Base-by-base conservation (phyloP, 2,329 filamentous ascomycete species). In the Botryosphaeria dothidea region DNA sequence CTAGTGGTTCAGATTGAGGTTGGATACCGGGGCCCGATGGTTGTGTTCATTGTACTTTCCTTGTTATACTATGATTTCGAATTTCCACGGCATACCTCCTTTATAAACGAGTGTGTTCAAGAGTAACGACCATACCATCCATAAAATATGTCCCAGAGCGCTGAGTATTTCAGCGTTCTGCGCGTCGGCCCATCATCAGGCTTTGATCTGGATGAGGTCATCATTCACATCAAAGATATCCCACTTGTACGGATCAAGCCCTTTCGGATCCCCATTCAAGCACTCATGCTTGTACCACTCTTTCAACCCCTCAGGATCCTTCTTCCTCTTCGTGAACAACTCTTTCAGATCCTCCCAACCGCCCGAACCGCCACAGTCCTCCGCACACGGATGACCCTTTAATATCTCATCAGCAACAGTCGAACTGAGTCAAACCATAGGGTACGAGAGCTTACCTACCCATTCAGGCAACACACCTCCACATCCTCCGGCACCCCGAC, bases 331-430 rank as follows among this genome's bases (percentile, higher is more conserved):
- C 62, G 45, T 61, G 41, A 65, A 65, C 21, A 21, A 13, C 4
- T 23, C 25, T 29, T 65, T 65, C n/a, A 65, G 52, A 17, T 46
- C 19, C 8, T 45, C 62, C 62, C 62, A 65, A 4, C 62, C 62
- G 15, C 3, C 21, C 8, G 8, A 19, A 1, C 43, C 29, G 9
- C 43, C 64, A 21, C 56, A 65, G 17, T 62, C 43, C 29, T 62
- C 64, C 19, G 64, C 56, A 9, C 15, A 23, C 7, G 43, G 43
- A 34, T 62, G 56, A 19, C 27, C 49, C 49, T 54, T 7, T 23
- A 4, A 21, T 34, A 3, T 5, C 19, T 7, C 17, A 15, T 54
- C 4, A 36, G 29, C 27, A 38, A n/a, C 27, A 1, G 9, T 21
- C 29, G 7, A 3, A 13, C 17, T 6, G 11, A 54, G 7, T 19